Evolutionary conservation across 1,139 yeast species (phyloP).

Genomic region (Taphrina pruni): DNA sequence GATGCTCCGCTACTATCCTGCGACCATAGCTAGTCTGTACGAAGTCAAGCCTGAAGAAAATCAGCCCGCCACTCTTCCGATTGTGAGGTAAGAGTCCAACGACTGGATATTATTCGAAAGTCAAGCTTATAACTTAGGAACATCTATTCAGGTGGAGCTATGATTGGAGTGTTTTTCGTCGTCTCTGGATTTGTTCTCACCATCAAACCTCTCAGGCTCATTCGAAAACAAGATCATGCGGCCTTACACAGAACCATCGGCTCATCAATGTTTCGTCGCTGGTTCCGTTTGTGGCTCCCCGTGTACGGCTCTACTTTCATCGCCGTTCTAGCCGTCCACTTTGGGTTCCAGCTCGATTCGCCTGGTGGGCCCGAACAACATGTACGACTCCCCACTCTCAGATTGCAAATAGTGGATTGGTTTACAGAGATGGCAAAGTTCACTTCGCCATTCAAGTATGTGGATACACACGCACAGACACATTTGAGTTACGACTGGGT

Average conservation of each 20-base stretch:
- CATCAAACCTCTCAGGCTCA: not conserved
- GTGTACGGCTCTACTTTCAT: not conserved
- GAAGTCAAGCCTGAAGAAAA: not conserved
- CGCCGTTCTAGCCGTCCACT: not conserved
- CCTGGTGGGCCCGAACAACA: not conserved
- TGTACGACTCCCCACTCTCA: not conserved
- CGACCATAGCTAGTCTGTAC: not conserved
- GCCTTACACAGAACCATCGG: not conserved
- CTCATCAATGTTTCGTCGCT: not conserved
- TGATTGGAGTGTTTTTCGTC: conserved; percentile 14
- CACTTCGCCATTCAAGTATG: not conserved
- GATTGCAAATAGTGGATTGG: not conserved
- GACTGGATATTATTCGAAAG: not conserved
- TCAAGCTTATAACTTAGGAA: not conserved
- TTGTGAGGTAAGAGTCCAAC: not conserved
- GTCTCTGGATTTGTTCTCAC: conserved; percentile 13
- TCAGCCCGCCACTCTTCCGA: not conserved
- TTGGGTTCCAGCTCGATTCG: not conserved
- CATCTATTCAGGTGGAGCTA: not conserved
- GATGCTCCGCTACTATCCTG: not conserved
- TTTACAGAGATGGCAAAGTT: not conserved
- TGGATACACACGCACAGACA: not conserved
- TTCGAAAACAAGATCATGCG: not conserved
- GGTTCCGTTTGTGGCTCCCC: not conserved
- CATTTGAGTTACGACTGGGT: conserved; percentile 13